These are phyloP conservation scores for Paratinospora sagittata DNA, from an alignment of 164 flowering plant species.

Conservation along the genomic window DNA sequence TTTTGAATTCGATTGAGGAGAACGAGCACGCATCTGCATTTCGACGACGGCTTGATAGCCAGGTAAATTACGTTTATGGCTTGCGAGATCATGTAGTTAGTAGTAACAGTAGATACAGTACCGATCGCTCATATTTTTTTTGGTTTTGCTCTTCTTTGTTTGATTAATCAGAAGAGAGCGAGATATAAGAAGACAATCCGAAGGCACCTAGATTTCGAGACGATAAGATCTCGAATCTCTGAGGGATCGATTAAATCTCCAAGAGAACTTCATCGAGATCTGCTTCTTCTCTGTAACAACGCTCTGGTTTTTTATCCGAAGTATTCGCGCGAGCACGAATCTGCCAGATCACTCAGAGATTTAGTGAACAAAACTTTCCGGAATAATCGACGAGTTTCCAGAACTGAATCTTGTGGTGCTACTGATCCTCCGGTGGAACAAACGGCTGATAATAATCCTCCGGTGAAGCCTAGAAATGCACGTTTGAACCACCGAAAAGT, in stretches of 20 bases:
- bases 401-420: conserved; percentile 5
- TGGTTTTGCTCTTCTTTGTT: background rate
- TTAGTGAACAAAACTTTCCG: conserved; percentile 26
- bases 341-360: conserved; percentile 48
- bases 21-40: conserved; percentile 44
- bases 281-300: conserved; percentile 70
- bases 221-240: conserved; percentile 45
- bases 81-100: background rate
- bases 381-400: conserved; percentile 15
- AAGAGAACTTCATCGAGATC: conserved; percentile 59
- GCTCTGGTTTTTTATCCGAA: conserved; percentile 66
- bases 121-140: background rate
- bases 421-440: conserved; percentile 4
- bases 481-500: conserved; percentile 29
- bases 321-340: conserved; percentile 49
- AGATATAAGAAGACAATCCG: conserved; percentile 59
- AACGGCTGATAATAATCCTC: conserved; percentile 23
- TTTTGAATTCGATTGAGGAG: conserved; percentile 41
- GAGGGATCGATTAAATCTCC: conserved; percentile 30
- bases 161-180: conserved; percentile 54
- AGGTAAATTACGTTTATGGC: conserved; percentile 38
- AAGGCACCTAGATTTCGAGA: conserved; percentile 67
- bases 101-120: background rate
- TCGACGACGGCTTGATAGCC: conserved; percentile 55
- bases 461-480: conserved; percentile 46